Conservation (phyloP, 139 green algal genomes). For the Cymbomonas tetramitiformis region DNA sequence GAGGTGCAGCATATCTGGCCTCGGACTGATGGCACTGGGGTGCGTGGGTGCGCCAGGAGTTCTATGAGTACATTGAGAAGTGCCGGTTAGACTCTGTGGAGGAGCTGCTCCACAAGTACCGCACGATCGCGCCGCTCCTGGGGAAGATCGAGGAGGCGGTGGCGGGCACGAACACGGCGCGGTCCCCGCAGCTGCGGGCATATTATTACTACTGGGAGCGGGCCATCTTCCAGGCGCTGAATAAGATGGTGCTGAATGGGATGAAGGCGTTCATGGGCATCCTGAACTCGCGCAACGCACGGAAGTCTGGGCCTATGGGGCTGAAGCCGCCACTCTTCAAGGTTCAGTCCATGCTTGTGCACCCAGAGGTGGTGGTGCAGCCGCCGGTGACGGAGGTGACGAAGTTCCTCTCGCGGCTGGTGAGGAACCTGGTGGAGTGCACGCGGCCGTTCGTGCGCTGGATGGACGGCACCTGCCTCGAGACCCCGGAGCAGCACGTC, state of each 20-base stretch:
- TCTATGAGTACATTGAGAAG: slow-evolving; percentile 59
- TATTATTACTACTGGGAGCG: slow-evolving; percentile 82
- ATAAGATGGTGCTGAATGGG: slow-evolving; percentile 46
- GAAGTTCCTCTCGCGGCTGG: slow-evolving; percentile 46
- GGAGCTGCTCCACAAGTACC: slow-evolving; percentile 61
- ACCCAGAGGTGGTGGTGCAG: slow-evolving; percentile 58
- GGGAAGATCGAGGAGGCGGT: slow-evolving; percentile 72
- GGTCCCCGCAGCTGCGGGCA: slow-evolving; percentile 41
- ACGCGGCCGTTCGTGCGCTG: slow-evolving; percentile 66
- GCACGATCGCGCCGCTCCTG: slow-evolving; percentile 55
- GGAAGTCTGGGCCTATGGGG: not conserved
- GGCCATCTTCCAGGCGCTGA: slow-evolving; percentile 65
- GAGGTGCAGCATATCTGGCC: too few relatives aligned
- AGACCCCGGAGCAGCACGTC: slow-evolving; percentile 48
- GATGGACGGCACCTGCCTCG: slow-evolving; percentile 79
- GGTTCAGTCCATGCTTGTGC: slow-evolving; percentile 45
- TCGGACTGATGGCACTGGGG: too few relatives aligned
- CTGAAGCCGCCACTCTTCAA: slow-evolving; percentile 39
- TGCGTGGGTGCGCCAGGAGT: slow-evolving; percentile 49
- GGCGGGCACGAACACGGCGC: slow-evolving; percentile 64
- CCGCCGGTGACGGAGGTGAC: slow-evolving; percentile 60
- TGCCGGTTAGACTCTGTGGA: slow-evolving; percentile 47
- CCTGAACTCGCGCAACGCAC: slow-evolving; percentile 3
- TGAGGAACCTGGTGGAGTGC: slow-evolving; percentile 51
- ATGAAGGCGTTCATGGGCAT: slow-evolving; percentile 42